A percentile compares a stretch with the other conserved stretches of the same genome.
phyloP scores from a whole-genome alignment of 345 rosid species.

The Syzygium aqueum region DNA sequence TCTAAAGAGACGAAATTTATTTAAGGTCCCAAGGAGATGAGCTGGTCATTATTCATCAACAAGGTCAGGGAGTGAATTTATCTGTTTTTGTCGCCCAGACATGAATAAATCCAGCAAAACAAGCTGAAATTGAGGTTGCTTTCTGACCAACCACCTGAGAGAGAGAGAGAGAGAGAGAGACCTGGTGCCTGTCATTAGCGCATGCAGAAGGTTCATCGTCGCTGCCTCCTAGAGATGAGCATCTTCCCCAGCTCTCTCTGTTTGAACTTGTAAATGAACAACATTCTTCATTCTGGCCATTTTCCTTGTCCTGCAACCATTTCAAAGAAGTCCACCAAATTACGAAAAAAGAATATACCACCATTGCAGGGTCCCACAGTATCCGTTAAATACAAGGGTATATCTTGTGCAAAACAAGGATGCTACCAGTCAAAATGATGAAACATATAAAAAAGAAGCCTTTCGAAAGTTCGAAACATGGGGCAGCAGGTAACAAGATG shows the following conservation, averaged over 20 bases:
- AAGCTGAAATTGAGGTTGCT: neutral
- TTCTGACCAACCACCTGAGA: neutral
- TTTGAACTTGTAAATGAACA: constrained; percentile 93
- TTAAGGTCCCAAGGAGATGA: neutral
- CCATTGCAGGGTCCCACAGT: neutral
- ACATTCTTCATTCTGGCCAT: constrained; percentile 58
- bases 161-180: constrained; percentile 8
- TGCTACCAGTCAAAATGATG: neutral
- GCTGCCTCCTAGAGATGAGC: constrained; percentile 87
- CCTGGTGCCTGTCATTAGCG: constrained; percentile 45
- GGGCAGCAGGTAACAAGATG: neutral
- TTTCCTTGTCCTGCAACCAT: constrained; percentile 45
- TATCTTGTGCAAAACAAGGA: neutral
- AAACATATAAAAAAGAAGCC: neutral
- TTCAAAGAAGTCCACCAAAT: neutral
- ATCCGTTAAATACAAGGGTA: neutral
- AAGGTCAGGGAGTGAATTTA: neutral
- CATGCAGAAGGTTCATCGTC: constrained; percentile 65
- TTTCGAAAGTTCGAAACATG: neutral
- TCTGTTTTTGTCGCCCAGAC: neutral
- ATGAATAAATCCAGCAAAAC: neutral
- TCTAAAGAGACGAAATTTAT: neutral
- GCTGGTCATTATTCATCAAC: neutral
- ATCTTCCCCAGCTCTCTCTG: constrained; percentile 99
- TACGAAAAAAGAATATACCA: neutral